phyloP scores from a whole-genome alignment of 495 filamentous ascomycete genomes.

The Choiromyces venosus region DNA sequence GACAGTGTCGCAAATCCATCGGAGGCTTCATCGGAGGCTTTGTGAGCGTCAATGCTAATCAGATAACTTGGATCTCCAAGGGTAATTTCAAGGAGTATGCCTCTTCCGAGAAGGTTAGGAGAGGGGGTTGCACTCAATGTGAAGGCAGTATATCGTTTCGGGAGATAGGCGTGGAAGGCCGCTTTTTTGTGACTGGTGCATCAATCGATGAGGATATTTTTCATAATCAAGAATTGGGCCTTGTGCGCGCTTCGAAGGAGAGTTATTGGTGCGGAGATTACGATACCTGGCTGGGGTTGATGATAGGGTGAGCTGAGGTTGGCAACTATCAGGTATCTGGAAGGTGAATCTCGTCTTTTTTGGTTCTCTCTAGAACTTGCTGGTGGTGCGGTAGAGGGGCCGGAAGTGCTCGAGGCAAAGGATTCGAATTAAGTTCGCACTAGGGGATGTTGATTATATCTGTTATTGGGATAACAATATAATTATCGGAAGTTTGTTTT shows the following conservation, averaged over 20 bases:
- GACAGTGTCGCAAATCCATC: slow-evolving; percentile 3
- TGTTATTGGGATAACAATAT: no score
- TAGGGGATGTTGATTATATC: no score
- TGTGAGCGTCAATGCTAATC: not conserved
- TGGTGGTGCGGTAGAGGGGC: no score
- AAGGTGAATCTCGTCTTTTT: not conserved
- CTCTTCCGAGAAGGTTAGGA: slow-evolving; percentile 1
- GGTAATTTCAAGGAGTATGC: slow-evolving; percentile 10
- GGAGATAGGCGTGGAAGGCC: not conserved
- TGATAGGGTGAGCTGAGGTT: slow-evolving; percentile 10
- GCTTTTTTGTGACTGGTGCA: not conserved
- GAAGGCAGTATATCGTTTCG: slow-evolving; percentile 1
- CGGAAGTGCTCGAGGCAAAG: no score
- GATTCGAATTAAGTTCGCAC: no score
- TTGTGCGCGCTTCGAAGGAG: not conserved
- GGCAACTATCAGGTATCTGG: not conserved
- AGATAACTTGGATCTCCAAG: slow-evolving; percentile 6
- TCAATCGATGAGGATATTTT: slow-evolving; percentile 2
- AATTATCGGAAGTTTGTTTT: not conserved
- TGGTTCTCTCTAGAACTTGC: no score
- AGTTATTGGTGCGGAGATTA: not conserved
- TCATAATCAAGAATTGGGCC: not conserved
- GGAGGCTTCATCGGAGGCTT: slow-evolving; percentile 4
- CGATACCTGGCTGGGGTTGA: not conserved
- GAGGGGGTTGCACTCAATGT: slow-evolving; percentile 6